Evolutionary conservation across 2,329 filamentous ascomycete species (phyloP).

Genomic region (Exophiala dermatitidis): DNA sequence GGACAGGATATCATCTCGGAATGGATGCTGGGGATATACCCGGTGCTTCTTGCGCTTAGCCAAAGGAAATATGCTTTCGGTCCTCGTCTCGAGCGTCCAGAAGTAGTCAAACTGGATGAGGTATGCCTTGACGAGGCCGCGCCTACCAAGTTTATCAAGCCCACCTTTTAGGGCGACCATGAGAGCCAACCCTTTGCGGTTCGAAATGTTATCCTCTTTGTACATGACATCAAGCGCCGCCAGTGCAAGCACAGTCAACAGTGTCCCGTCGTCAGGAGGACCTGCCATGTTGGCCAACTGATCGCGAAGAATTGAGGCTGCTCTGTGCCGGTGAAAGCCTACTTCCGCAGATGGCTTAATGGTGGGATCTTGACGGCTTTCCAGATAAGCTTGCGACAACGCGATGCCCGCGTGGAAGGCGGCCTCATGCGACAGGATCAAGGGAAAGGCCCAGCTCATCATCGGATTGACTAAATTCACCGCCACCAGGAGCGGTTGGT

Average conservation of each 20-base stretch:
- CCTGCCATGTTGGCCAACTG: slow-evolving; percentile 2
- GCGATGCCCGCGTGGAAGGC: slow-evolving; percentile 15
- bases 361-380: slow-evolving; percentile 6
- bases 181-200: slow-evolving; percentile 14
- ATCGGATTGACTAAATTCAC: slow-evolving; percentile 11
- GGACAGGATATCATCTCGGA: slow-evolving; percentile 3
- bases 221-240: slow-evolving; percentile 14
- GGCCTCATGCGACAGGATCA: slow-evolving; percentile 10
- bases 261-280: slow-evolving; percentile 8
- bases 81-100: slow-evolving; percentile 17
- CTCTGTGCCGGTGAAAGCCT: slow-evolving; percentile 10
- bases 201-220: slow-evolving; percentile 6
- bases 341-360: slow-evolving; percentile 9
- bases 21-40: slow-evolving; percentile 12
- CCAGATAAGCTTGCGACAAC: slow-evolving; percentile 14
- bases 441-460: slow-evolving; percentile 13
- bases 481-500: slow-evolving; percentile 11
- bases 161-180: slow-evolving; percentile 19
- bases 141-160: slow-evolving; percentile 7
- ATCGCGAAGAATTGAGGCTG: slow-evolving; percentile 6
- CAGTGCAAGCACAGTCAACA: slow-evolving; percentile 15
- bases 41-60: slow-evolving; percentile 4
- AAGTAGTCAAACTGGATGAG: slow-evolving; percentile 16
- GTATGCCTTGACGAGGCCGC: slow-evolving; percentile 14
- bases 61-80: slow-evolving; percentile 8